phyloP scores from a whole-genome alignment of 169 alveolate species.

The Plasmodium cynomolgi region DNA sequence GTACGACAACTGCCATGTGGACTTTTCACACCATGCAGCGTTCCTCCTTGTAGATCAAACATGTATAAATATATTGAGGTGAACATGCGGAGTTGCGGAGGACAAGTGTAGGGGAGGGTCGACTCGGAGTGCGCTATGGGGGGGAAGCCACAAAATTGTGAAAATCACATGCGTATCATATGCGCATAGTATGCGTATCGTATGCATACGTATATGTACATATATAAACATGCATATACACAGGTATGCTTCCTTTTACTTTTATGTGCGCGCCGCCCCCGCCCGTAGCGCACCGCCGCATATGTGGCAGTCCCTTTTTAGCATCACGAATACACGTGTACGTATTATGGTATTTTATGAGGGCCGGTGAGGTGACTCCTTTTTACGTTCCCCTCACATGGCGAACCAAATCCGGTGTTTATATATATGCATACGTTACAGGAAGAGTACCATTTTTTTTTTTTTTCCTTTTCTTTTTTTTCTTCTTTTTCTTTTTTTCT shows the following conservation, averaged over 20 bases:
- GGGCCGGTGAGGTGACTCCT: not conserved
- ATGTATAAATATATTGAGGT: no score
- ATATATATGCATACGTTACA: not conserved
- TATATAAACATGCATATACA: not conserved
- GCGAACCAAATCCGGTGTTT: not conserved
- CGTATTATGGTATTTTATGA: not conserved
- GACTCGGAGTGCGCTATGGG: not conserved
- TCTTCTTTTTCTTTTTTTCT: not conserved
- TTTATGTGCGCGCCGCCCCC: not conserved
- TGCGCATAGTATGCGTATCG: not conserved
- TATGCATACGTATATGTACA: not conserved
- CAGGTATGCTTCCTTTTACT: not conserved
- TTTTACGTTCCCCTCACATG: not conserved
- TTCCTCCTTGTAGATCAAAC: not conserved
- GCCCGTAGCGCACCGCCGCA: not conserved
- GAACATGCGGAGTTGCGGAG: not conserved
- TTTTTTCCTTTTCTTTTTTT: not conserved
- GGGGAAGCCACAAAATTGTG: not conserved
- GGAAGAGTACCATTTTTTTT: not conserved
- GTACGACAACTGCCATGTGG: not conserved
- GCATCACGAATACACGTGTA: not conserved
- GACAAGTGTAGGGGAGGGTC: not conserved
- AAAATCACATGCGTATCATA: not conserved
- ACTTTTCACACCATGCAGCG: not conserved
- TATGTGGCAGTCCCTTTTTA: not conserved